Base-by-base conservation (phyloP, 371 early-diverging fungal species). In the Phascolomyces articulosus region DNA sequence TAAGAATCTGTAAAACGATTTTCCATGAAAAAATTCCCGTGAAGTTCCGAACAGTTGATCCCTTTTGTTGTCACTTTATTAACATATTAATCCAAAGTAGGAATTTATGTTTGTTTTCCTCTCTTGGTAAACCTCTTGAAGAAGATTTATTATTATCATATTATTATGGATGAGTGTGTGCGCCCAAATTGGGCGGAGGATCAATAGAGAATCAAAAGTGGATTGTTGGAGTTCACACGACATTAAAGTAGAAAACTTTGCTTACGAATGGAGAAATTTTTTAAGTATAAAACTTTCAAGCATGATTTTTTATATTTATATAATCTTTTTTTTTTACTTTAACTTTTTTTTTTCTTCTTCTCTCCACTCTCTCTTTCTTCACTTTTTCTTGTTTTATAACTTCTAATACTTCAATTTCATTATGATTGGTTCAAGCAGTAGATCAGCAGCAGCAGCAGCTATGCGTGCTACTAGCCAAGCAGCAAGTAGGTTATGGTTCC, bases 381-480 rank as follows among this genome's bases (percentile, higher is more conserved):
- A 49, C 29, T 23, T 3, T 24, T 21, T 26, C 16, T 4, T 7
- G 20, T 34, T 11, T 11, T 34, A 34, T 34, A 34, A 49, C 26
- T 49, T 13, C 18, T 8, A 23, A 18, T 13, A 44, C n/a, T 13
- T 1, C 2, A 31, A 15, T n/a, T n/a, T n/a, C n/a, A n/a, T 9
- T 16, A 60, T 60, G 61, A 40, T 60, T 49, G 61, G 34, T 38
- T 38, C 51, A 29, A 31, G 49, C 23, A 60, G 61, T 44, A 60
- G 29, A 44, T 49, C 48, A 49, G 48, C 51, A 27, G 34, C 61
- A 34, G 51, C 61, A 27, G 61, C 61, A 27, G 51, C 28, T 18
- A 60, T 60, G 61, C 61, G 61, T 31, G 61, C 61, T 24, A 60
- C 61, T 21, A 60, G 61, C 21, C 29, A 24, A 60, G 61, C 61